Evolutionary conservation across 2,329 filamentous ascomycete genomes (phyloP).

Genomic region (Colletotrichum cuscutae): DNA sequence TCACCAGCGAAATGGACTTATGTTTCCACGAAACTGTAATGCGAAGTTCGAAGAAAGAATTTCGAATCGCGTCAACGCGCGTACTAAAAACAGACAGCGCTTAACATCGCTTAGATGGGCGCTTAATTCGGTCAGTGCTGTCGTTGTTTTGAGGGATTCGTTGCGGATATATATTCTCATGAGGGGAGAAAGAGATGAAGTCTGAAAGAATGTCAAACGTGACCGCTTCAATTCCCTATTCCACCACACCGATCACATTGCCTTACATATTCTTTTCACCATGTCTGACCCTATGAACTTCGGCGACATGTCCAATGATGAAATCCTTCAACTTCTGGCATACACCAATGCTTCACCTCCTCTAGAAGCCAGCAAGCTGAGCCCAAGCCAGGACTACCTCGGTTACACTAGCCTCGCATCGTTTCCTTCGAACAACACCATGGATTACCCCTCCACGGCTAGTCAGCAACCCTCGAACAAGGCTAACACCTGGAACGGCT

Average conservation of each 20-base stretch:
- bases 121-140: neutral
- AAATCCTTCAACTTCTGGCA: neutral
- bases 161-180: too few species aligned
- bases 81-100: slow-evolving; percentile 3
- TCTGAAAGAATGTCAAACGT: too few species aligned
- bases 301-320: neutral
- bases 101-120: neutral
- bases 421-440: neutral
- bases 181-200: too few species aligned
- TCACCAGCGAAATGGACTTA: neutral
- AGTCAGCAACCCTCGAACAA: neutral
- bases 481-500: neutral
- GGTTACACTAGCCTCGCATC: neutral
- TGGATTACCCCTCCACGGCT: neutral
- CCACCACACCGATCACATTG: neutral
- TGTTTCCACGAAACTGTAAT: neutral
- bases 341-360: slow-evolving; percentile 2
- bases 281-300: neutral
- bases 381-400: neutral
- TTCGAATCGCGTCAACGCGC: neutral
- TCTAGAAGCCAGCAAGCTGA: neutral
- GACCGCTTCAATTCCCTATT: too few species aligned
- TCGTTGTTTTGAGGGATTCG: too few species aligned
- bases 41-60: neutral
- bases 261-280: neutral